Evolutionary conservation across 2,329 filamentous ascomycete species (phyloP).

Genomic region (Colletotrichum somersetense): DNA sequence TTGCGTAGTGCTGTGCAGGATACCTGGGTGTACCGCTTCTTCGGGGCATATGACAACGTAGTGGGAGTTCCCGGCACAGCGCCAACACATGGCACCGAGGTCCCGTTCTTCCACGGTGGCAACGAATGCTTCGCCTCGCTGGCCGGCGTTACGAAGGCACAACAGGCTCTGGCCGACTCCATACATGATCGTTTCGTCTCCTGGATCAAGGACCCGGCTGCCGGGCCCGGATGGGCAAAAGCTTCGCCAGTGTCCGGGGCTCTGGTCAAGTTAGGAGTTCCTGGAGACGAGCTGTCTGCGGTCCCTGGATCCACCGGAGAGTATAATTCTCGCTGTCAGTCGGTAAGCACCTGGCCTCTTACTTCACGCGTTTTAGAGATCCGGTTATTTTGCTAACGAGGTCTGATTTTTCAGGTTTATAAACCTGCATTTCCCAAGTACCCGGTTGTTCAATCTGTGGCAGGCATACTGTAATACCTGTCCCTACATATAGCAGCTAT

Average conservation of each 20-base stretch:
- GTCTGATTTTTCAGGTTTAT: neutral
- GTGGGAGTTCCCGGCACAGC: conserved; percentile 51
- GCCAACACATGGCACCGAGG: conserved; percentile 56
- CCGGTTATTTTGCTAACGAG: neutral
- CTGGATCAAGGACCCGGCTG: conserved; percentile 59
- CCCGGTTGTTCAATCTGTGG: conserved; percentile 14
- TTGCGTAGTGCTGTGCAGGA: conserved; percentile 53
- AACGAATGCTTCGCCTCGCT: conserved; percentile 56
- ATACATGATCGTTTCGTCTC: conserved; percentile 57
- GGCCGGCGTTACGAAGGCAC: conserved; percentile 50
- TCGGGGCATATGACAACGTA: conserved; percentile 56
- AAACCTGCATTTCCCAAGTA: conserved; percentile 17
- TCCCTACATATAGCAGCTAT: neutral
- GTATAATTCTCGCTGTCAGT: conserved; percentile 51
- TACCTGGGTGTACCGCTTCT: conserved; percentile 60
- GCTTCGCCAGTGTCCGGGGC: conserved; percentile 48
- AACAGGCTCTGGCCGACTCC: conserved; percentile 57
- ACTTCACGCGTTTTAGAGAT: too few species aligned
- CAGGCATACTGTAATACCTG: neutral
- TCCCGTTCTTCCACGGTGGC: conserved; percentile 61
- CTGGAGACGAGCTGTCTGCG: conserved; percentile 50
- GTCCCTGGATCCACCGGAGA: conserved; percentile 48
- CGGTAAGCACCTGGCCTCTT: conserved; percentile 21
- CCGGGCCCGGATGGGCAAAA: conserved; percentile 57
- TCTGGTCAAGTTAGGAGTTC: conserved; percentile 51